A percentile compares a stretch with the other conserved stretches of the same genome.
Evolutionary conservation across 2,329 filamentous ascomycete species (phyloP).

Genomic region (Colletotrichum shisoi): DNA sequence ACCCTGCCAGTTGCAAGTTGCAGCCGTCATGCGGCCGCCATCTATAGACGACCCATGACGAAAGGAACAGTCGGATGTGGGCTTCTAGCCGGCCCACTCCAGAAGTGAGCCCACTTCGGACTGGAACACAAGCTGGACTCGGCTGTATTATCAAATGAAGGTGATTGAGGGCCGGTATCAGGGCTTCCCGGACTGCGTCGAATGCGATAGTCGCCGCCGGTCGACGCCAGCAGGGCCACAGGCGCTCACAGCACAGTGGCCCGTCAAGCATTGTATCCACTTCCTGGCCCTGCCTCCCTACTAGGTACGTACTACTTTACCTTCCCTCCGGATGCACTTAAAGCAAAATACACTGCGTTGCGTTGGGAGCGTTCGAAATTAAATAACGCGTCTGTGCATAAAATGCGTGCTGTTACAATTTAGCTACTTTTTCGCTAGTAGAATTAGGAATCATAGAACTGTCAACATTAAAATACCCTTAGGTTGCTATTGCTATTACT

Average conservation of each 20-base stretch:
- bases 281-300: no score
- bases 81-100: conserved; percentile 6
- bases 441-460: no score
- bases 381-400: no score
- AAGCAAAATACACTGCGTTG: no score
- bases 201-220: not conserved
- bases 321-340: not conserved
- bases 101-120: not conserved
- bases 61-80: conserved; percentile 10
- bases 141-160: no score
- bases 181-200: not conserved
- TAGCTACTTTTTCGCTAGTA: no score
- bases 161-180: not conserved
- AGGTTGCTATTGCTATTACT: no score
- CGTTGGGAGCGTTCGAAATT: no score
- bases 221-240: conserved; percentile 2
- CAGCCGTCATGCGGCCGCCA: conserved; percentile 14
- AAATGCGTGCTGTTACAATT: no score
- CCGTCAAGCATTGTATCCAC: not conserved
- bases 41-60: conserved; percentile 15
- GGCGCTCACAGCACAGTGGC: not conserved
- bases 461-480: no score
- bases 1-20: conserved; percentile 15
- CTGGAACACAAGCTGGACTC: no score
- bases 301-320: no score